Conservation (phyloP, 192 early-diverging fungal species). For the Phycomyces nitens region DNA sequence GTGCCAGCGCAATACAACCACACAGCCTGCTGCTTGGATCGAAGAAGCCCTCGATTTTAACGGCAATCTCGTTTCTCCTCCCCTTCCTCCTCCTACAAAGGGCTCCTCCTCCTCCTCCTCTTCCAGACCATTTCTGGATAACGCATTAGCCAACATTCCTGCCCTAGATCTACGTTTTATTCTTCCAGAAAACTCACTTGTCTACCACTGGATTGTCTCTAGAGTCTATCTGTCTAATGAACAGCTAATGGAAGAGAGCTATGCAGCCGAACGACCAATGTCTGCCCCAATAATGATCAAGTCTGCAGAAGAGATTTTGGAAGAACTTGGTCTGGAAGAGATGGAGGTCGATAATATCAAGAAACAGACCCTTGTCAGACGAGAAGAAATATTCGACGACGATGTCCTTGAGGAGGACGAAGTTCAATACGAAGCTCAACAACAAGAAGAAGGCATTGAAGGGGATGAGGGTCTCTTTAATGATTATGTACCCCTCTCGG, state of each 20-base stretch:
- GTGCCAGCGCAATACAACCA: slow-evolving; percentile 30
- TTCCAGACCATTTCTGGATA: slow-evolving; percentile 7
- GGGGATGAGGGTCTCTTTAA: not conserved
- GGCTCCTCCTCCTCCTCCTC: slow-evolving; percentile 1
- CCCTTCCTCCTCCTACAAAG: not conserved
- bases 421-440: not conserved
- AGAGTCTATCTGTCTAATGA: slow-evolving; percentile 54
- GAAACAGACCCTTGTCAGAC: not conserved
- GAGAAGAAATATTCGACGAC: slow-evolving; percentile 31
- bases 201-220: slow-evolving; percentile 55
- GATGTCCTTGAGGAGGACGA: not conserved
- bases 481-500: not conserved
- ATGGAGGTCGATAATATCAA: not conserved
- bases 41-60: slow-evolving; percentile 21
- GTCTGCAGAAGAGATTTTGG: slow-evolving; percentile 39
- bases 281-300: too few species aligned
- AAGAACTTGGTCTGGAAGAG: slow-evolving; percentile 4
- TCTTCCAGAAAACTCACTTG: slow-evolving; percentile 34
- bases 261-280: slow-evolving; percentile 38
- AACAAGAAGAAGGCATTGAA: not conserved
- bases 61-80: not conserved
- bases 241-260: slow-evolving; percentile 52
- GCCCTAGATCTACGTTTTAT: slow-evolving; percentile 13
- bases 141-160: slow-evolving; percentile 14
- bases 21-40: slow-evolving; percentile 2